Evolutionary conservation across 352 stramenopile genomes (phyloP).

Genomic region (Phytophthora hybrid): DNA sequence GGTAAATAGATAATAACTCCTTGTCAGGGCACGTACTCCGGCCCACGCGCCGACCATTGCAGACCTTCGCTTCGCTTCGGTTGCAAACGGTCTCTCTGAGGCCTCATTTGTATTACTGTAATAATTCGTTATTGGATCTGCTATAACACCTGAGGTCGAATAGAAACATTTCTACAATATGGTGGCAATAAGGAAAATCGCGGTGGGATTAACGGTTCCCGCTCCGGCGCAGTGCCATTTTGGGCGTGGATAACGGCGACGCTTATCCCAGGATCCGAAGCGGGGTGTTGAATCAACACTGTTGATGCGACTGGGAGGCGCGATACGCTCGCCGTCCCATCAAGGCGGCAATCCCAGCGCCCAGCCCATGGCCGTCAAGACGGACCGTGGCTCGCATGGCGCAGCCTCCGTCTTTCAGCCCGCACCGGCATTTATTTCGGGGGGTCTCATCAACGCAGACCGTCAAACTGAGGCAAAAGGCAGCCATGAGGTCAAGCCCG

Average conservation of each 20-base stretch:
- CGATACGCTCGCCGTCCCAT: constrained; percentile 22
- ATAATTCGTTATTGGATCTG: too few relatives aligned
- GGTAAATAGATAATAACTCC: too few relatives aligned
- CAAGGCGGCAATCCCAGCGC: constrained; percentile 17
- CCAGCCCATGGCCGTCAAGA: constrained; percentile 25
- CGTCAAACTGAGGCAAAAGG: constrained; percentile 8
- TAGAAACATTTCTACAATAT: too few relatives aligned
- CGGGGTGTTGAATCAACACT: too few relatives aligned
- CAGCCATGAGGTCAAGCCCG: neutral
- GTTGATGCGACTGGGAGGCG: constrained; percentile 6
- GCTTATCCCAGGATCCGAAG: constrained; percentile 19
- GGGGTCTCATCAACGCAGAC: neutral
- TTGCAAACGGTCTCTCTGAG: too few relatives aligned
- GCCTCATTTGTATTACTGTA: too few relatives aligned
- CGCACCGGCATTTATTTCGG: constrained; percentile 21
- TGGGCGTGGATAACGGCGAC: neutral
- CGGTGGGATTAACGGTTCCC: too few relatives aligned
- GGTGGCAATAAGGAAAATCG: too few relatives aligned
- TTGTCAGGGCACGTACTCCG: too few relatives aligned
- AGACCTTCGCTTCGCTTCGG: too few relatives aligned
- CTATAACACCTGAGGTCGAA: too few relatives aligned
- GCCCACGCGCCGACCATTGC: too few relatives aligned
- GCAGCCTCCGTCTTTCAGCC: constrained; percentile 23
- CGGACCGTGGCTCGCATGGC: constrained; percentile 14
- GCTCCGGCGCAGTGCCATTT: neutral